phyloP scores from a whole-genome alignment of 2,329 filamentous ascomycete genomes.

The Cryphonectria parasitica region DNA sequence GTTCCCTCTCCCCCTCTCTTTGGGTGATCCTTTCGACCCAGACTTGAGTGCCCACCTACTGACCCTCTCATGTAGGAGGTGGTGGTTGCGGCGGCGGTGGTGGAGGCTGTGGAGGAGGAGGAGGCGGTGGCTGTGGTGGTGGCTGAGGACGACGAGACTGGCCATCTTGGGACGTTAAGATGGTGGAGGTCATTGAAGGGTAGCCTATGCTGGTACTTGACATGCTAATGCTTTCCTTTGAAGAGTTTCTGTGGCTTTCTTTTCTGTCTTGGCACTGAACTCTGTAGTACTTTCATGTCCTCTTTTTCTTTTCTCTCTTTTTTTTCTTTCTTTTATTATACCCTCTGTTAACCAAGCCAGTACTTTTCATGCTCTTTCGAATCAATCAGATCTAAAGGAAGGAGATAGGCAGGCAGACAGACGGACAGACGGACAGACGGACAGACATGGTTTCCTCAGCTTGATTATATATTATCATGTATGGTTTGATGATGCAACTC shows the following conservation, averaged over 20 bases:
- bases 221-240: neutral
- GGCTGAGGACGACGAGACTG: neutral
- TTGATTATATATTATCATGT: too few relatives aligned
- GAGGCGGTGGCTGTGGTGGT: slow-evolving; percentile 2
- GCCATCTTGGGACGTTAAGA: neutral
- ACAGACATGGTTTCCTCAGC: neutral
- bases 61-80: neutral
- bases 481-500: too few relatives aligned
- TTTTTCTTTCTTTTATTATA: neutral
- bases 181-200: neutral
- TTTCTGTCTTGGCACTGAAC: neutral
- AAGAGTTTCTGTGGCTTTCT: neutral
- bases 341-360: neutral
- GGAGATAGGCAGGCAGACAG: neutral
- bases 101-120: slow-evolving; percentile 30
- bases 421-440: neutral
- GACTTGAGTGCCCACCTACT: neutral
- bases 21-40: neutral
- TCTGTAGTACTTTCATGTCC: too few relatives aligned
- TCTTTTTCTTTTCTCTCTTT: neutral
- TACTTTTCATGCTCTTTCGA: neutral
- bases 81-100: slow-evolving; percentile 30
- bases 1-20: too few relatives aligned
- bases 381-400: neutral
- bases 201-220: neutral